A percentile compares a stretch with the other conserved stretches of the same genome.
phyloP scores from a whole-genome alignment of 2,329 filamentous ascomycete genomes.

The Akanthomyces lecanii region DNA sequence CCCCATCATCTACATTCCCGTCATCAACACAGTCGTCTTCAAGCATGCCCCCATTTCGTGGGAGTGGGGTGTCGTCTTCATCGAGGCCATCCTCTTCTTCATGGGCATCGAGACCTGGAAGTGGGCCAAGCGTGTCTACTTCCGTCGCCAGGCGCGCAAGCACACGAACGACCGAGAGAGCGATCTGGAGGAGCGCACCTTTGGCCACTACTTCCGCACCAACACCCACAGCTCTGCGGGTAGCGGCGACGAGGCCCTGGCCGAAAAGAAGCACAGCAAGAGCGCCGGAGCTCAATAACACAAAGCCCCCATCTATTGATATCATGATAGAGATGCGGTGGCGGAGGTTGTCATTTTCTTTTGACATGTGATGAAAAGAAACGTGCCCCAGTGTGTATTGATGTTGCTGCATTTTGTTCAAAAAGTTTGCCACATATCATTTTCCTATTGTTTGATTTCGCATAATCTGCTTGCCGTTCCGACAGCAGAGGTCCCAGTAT shows the following conservation, averaged over 20 bases:
- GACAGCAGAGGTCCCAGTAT: background rate
- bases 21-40: slow-evolving; percentile 53
- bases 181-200: slow-evolving; percentile 31
- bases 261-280: slow-evolving; percentile 18
- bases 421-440: background rate
- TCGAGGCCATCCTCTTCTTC: slow-evolving; percentile 54
- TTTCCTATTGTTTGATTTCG: slow-evolving; percentile 12
- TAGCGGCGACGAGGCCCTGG: slow-evolving; percentile 21
- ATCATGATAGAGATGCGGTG: slow-evolving; percentile 6
- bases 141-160: slow-evolving; percentile 28
- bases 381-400: background rate
- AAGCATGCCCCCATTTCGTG: slow-evolving; percentile 54
- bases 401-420: background rate
- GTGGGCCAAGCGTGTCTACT: slow-evolving; percentile 48
- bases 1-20: slow-evolving; percentile 53
- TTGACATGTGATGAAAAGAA: slow-evolving; percentile 10
- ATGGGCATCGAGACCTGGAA: slow-evolving; percentile 56
- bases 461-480: background rate
- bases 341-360: slow-evolving; percentile 12
- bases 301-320: slow-evolving; percentile 12
- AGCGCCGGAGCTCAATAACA: slow-evolving; percentile 20
- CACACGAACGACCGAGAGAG: slow-evolving; percentile 7
- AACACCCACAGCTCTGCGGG: slow-evolving; percentile 18
- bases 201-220: slow-evolving; percentile 29
- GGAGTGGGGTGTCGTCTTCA: slow-evolving; percentile 58